Percentiles rank a stretch among this genome's conserved stretches.
phyloP scores from a whole-genome alignment of 163 green algal species.

The Chloromonas sp. region DNA sequence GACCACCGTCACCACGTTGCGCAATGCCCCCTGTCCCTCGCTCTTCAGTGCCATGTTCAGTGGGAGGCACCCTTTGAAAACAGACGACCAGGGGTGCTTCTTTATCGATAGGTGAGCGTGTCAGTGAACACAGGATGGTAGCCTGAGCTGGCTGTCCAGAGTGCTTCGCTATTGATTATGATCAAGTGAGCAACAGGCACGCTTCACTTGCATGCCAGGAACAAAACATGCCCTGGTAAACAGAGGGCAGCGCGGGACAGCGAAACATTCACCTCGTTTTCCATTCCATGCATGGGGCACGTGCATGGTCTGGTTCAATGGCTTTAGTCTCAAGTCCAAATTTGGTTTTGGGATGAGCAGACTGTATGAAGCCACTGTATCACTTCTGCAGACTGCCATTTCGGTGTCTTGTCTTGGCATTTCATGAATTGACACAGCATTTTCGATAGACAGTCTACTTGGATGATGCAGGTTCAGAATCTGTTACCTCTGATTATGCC shows the following conservation, averaged over 20 bases:
- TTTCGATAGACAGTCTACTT: too few relatives aligned
- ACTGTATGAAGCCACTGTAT: not conserved
- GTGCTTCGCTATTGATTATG: too few relatives aligned
- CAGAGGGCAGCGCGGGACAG: not conserved
- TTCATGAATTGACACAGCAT: too few relatives aligned
- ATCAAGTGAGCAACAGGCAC: too few relatives aligned
- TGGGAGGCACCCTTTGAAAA: constrained; percentile 47
- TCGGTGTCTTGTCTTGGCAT: not conserved
- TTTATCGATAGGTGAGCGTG: constrained; percentile 42
- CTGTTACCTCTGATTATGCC: not conserved
- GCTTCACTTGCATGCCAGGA: not conserved
- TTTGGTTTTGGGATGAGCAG: not conserved
- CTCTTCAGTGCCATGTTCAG: constrained; percentile 74
- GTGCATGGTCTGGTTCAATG: not conserved
- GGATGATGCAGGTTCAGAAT: not conserved
- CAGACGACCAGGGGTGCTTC: constrained; percentile 43
- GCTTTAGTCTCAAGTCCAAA: too few relatives aligned
- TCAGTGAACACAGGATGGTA: not conserved
- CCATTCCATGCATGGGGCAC: not conserved
- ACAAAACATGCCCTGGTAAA: not conserved
- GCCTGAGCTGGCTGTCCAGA: too few relatives aligned
- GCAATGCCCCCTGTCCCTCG: constrained; percentile 48
- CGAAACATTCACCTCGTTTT: not conserved
- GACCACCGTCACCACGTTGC: constrained; percentile 58
- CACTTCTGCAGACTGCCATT: not conserved